Evolutionary conservation across 108 stramenopile genomes (phyloP), one percentile per base, ranked within the genome.

Genomic region (Nitzschia sp.): DNA sequence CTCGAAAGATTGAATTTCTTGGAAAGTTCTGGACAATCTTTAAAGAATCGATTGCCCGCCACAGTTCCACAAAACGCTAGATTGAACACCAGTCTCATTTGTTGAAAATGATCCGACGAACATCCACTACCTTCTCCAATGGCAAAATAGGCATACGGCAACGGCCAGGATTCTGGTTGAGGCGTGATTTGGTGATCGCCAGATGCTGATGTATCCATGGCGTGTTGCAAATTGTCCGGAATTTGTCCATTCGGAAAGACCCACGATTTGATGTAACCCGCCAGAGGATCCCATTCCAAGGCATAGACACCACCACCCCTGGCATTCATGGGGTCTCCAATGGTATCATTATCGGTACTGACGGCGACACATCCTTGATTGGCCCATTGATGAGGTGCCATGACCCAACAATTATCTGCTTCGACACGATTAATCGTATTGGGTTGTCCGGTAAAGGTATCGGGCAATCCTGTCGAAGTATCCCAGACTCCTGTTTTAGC

Each of bases 341-440:
- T 59, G 1, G 92, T 95, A 42, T 73, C 73, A 55, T 87, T 77
- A 0, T 86, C 68, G 2, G 80, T 60, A 49, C 70, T 70, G 4
- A 88, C 80, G n/a, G 81, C 84, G 18, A 93, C 91, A 72, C 95
- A 95, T 17, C 95, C 95, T 70, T 95, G 90, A 55, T 95, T 95
- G 48, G 74, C 79, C 95, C 95, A 95, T 73, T 95, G 95, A 72
- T 95, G 88, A 24, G 82, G 82, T 23, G 90, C 89, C 79, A 81
- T 83, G 0, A 79, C 77, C 82, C 83, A 91, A 70, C 95, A 95
- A 56, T 95, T 71, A 46, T 81, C 84, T 0, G 88, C 64, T 56
- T 65, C 54, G 21, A 75, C 58, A 21, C 55, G 35, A 35, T 74
- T 85, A 28, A 76, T 65, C 31, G 81, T 76, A 27, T 83, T 84